These are phyloP conservation scores for Fabrea salina DNA, from an alignment of 169 alveolate genomes.

Conservation along the genomic window DNA sequence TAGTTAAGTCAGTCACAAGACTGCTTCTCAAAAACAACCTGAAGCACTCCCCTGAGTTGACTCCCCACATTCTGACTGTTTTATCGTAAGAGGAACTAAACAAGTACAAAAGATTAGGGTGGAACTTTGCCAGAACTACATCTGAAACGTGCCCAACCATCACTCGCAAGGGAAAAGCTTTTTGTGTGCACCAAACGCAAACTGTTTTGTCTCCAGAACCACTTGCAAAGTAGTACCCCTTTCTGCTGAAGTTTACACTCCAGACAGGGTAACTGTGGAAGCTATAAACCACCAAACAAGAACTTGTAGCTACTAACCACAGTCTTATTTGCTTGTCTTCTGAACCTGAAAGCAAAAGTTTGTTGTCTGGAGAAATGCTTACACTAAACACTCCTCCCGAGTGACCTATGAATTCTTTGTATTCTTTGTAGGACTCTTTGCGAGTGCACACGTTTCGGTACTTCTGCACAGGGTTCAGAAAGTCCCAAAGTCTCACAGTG, in stretches of 20 bases:
- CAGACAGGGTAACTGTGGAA: slow-evolving; percentile 72
- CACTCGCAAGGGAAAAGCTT: slow-evolving; percentile 48
- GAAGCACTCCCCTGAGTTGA: slow-evolving; percentile 51
- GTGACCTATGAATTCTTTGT: slow-evolving; percentile 42
- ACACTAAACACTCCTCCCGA: slow-evolving; percentile 48
- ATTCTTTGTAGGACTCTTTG: slow-evolving; percentile 6
- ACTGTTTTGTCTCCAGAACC: slow-evolving; percentile 73
- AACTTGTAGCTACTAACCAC: slow-evolving; percentile 53
- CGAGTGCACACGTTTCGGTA: slow-evolving; percentile 2
- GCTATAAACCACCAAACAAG: slow-evolving; percentile 49
- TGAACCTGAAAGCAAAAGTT: slow-evolving; percentile 35
- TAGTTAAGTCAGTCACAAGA: too few relatives aligned
- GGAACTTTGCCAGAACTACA: slow-evolving; percentile 68
- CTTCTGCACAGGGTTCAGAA: background rate
- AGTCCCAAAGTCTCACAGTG: background rate
- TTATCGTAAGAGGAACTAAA: slow-evolving; percentile 75
- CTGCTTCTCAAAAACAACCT: slow-evolving; percentile 51
- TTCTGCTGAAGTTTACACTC: slow-evolving; percentile 71
- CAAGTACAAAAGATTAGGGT: slow-evolving; percentile 70
- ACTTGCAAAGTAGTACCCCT: slow-evolving; percentile 69
- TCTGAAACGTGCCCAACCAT: slow-evolving; percentile 74
- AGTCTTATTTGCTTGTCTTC: slow-evolving; percentile 48
- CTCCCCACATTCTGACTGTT: slow-evolving; percentile 61
- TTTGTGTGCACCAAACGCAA: slow-evolving; percentile 51
- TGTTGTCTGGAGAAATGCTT: slow-evolving; percentile 37